Base-by-base conservation (phyloP, 2,329 filamentous ascomycete genomes). In the Sarocladium oryzae region DNA sequence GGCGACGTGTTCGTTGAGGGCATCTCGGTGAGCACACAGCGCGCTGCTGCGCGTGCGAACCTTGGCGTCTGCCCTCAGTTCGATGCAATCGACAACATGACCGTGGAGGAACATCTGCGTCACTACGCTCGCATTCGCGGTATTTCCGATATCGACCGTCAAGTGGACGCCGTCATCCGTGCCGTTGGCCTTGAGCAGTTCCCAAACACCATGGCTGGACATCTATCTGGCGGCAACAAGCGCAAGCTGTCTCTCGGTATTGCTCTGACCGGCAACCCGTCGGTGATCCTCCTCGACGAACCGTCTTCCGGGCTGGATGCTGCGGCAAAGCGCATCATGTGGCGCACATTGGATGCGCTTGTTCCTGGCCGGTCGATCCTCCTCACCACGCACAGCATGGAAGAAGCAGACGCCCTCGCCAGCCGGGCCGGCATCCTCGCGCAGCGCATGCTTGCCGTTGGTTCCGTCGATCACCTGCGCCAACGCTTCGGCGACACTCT, bases 351-450 rank as follows among this genome's bases (percentile, higher is more conserved):
- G 0, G 76, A 77, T 6, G 74, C 78, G 2, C 77, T 89, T 9
- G 78, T 81, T 0, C 78, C 81, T 0, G 85, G 85, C 0, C 77
- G 87, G 28, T 81, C 81, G 1, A 72, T 90, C 0, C 71, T 91
- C 0, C 74, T 91, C 33, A 90, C 86, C 0, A 91, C 87, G 0
- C 87, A 91, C 63, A 84, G 78, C 10, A 90, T 91, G 86, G 86
- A 91, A 62, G 88, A 91, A 64, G 87, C 87, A 1, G 85, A 89
- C 57, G 85, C 85, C 1, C 72, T 91, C 2, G 86, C 87, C 0
- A 81, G 54, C 7, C 61, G 63, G 6, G 63, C 61, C 2, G 89
- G 88, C 4, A 95, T 95, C 59, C 82, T 95, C 69, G 87, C 89
- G 2, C 77, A 78, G 56, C 77, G 82, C 36, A 92, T 95, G 88